A percentile compares a stretch with the other conserved stretches of the same genome.
phyloP scores from a whole-genome alignment of 2,329 filamentous ascomycete genomes.

The Stenocarpella maydis region DNA sequence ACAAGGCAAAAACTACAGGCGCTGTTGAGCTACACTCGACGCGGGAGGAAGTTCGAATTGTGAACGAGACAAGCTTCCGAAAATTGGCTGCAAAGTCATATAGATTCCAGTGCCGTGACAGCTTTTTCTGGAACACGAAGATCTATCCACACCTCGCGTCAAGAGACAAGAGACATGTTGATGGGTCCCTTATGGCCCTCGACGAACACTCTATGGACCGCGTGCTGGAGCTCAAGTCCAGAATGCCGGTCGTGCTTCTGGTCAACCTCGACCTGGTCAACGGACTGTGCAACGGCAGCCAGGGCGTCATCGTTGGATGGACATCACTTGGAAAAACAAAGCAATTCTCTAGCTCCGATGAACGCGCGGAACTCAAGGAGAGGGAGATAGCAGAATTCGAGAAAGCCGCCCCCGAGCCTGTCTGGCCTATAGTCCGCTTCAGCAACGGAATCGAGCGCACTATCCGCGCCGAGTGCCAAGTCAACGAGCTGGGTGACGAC shows the following conservation, averaged over 20 bases:
- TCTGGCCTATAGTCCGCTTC: slow-evolving; percentile 63
- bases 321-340: slow-evolving; percentile 44
- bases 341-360: slow-evolving; percentile 39
- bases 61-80: slow-evolving; percentile 47
- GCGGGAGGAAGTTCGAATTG: slow-evolving; percentile 46
- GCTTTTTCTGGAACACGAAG: slow-evolving; percentile 48
- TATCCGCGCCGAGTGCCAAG: slow-evolving; percentile 60
- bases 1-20: slow-evolving; percentile 49
- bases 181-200: slow-evolving; percentile 46
- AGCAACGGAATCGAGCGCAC: slow-evolving; percentile 53
- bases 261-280: slow-evolving; percentile 53
- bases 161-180: slow-evolving; percentile 38
- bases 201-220: slow-evolving; percentile 56
- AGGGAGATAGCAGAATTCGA: slow-evolving; percentile 50
- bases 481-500: slow-evolving; percentile 55
- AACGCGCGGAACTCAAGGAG: slow-evolving; percentile 47
- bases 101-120: slow-evolving; percentile 48
- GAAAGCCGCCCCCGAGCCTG: slow-evolving; percentile 37
- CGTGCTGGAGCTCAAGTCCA: slow-evolving; percentile 54
- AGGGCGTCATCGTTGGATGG: slow-evolving; percentile 55
- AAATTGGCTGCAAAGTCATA: slow-evolving; percentile 43
- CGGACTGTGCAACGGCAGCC: slow-evolving; percentile 57
- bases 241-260: slow-evolving; percentile 62
- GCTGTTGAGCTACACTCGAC: slow-evolving; percentile 56
- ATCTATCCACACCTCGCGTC: slow-evolving; percentile 40